Base-by-base conservation (phyloP, 305 asterid genomes). In the Galium porrigens region DNA sequence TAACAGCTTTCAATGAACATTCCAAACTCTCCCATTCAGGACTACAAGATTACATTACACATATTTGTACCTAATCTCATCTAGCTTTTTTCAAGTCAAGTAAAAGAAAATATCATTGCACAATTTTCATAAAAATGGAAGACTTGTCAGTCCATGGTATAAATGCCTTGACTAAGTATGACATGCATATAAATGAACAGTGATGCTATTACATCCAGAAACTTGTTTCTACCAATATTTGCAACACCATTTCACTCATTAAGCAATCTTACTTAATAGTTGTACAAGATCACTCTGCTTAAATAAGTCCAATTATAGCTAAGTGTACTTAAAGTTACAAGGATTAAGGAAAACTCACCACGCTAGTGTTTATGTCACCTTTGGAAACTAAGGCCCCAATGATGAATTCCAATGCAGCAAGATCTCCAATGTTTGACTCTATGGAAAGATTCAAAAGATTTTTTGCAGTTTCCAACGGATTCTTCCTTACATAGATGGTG, bases 391-490 rank as follows among this genome's bases (percentile, higher is more conserved):
- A 73, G 61, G 87, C 83, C 56, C 92, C 95, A 70, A 91, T 78
- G 62, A 91, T 72, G 76, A 79, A 86, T 66, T 91, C 98, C 73
- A 91, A 76, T 27, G 96, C 83, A 63, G 98, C 94, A 68, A 91
- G 95, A 82, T 91, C 96, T 61, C 98, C 98, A 66, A 91, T 86
- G 73, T 88, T 88, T 74, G 98, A 88, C 62, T 88, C 88, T 63
- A 79, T 69, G 36, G 98, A 91, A 75, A 91, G 96, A 79, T 74
- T 75, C 78, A 85, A 78, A 77, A 91, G 96, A 80, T 83, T 91
- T 78, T 79, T 88, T 41, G 96, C 96, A 73, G 90, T 84, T 74
- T 88, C 98, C 59, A 86, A 78, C 15, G 95, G 84, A 67, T 77
- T 84, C 78, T 81, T 88, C 81, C 84, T 72, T 51, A 91, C 29